phyloP scores from a whole-genome alignment of 2,329 filamentous ascomycete genomes.

The Sporothrix schenckii region DNA sequence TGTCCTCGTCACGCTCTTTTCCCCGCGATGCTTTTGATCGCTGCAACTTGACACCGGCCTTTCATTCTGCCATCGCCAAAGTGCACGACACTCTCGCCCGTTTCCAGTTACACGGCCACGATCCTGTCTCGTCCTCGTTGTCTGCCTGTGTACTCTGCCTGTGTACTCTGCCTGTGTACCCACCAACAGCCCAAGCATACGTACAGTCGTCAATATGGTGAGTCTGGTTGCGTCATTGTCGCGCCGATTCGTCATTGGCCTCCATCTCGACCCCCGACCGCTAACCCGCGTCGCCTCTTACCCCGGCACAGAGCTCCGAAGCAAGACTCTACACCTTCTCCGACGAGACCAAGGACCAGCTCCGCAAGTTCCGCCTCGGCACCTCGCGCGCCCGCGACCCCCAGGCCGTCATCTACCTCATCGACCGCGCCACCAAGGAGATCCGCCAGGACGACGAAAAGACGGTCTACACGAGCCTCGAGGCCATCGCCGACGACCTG shows the following conservation, averaged over 20 bases:
- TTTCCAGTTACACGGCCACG: background rate
- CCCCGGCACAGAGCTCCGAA: conserved; percentile 65
- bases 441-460: conserved; percentile 81
- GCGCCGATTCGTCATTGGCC: background rate
- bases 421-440: conserved; percentile 87
- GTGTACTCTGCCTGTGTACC: too few relatives aligned
- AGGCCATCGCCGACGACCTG: conserved; percentile 82
- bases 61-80: background rate
- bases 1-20: background rate
- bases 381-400: conserved; percentile 85
- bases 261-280: background rate
- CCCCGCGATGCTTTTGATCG: background rate
- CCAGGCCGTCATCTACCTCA: conserved; percentile 90
- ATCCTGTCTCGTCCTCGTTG: background rate
- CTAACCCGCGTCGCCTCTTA: background rate
- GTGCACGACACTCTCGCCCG: background rate
- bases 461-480: conserved; percentile 75
- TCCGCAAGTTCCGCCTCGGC: conserved; percentile 90
- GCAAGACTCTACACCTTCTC: conserved; percentile 91
- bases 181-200: background rate
- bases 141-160: too few relatives aligned
- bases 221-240: background rate
- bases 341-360: conserved; percentile 80
- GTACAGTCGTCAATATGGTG: background rate
- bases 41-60: background rate